These are phyloP conservation scores for Zanthoxylum bungeanum DNA, from an alignment of 345 rosid genomes.

Conservation along the genomic window DNA sequence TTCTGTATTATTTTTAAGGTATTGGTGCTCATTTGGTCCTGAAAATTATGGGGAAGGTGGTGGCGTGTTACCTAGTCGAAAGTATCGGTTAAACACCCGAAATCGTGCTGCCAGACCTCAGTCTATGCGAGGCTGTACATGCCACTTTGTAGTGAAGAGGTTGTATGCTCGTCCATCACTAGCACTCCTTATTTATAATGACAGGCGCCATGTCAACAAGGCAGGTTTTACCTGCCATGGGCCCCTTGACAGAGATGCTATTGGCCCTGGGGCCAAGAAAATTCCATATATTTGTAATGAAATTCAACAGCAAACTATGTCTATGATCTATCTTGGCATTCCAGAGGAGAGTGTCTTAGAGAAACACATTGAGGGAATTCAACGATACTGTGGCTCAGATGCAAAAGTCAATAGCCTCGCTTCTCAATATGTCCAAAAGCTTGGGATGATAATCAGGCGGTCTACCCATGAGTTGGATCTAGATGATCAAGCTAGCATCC, in stretches of 20 bases:
- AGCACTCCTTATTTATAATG: slow-evolving; percentile 74
- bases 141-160: slow-evolving; percentile 83
- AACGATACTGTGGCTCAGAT: slow-evolving; percentile 76
- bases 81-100: slow-evolving; percentile 74
- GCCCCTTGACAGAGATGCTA: slow-evolving; percentile 90
- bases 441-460: slow-evolving; percentile 83
- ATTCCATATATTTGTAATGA: slow-evolving; percentile 81
- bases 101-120: slow-evolving; percentile 92
- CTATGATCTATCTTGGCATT: slow-evolving; percentile 94
- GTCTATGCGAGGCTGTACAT: slow-evolving; percentile 94
- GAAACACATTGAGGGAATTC: slow-evolving; percentile 94
- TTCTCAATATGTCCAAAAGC: slow-evolving; percentile 86
- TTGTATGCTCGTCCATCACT: slow-evolving; percentile 75
- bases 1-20: slow-evolving; percentile 35
- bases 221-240: slow-evolving; percentile 91
- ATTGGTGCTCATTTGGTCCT: slow-evolving; percentile 98
- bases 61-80: slow-evolving; percentile 77
- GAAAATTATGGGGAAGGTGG: slow-evolving; percentile 99
- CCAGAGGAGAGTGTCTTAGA: slow-evolving; percentile 91
- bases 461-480: slow-evolving; percentile 88
- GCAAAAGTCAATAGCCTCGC: slow-evolving; percentile 68
- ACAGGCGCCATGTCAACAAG: slow-evolving; percentile 81
- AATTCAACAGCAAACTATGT: slow-evolving; percentile 85
- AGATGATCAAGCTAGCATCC: slow-evolving; percentile 90
- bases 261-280: slow-evolving; percentile 94